Percentiles rank a stretch among this genome's conserved stretches.
These are phyloP conservation scores for Paraconiothyrium brasiliense DNA, from an alignment of 2,329 filamentous ascomycete genomes.

Conservation along the genomic window DNA sequence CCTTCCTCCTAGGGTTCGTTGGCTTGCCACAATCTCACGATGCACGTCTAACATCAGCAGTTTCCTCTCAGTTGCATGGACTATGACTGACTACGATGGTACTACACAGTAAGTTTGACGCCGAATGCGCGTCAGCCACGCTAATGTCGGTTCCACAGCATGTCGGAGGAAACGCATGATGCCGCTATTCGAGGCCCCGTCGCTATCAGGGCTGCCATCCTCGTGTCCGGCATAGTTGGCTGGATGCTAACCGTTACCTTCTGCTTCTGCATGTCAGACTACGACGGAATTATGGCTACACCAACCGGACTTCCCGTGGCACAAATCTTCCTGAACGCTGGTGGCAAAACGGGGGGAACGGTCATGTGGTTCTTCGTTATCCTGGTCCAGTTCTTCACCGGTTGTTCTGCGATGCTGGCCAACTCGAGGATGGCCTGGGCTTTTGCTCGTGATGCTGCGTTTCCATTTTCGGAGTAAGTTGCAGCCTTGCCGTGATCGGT, in stretches of 20 bases:
- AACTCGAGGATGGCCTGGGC: conserved; percentile 71
- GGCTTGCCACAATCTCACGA: conserved; percentile 17
- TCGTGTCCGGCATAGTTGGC: conserved; percentile 68
- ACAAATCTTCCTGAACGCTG: conserved; percentile 67
- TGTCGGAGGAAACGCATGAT: conserved; percentile 74
- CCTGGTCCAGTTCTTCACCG: conserved; percentile 72
- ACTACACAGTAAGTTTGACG: conserved; percentile 65
- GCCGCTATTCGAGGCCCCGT: conserved; percentile 68
- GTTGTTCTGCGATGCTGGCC: conserved; percentile 70
- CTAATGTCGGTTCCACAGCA: conserved; percentile 52
- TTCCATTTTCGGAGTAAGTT: conserved; percentile 66
- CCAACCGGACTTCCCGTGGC: conserved; percentile 70
- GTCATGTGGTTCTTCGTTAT: conserved; percentile 70
- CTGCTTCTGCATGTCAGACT: conserved; percentile 69
- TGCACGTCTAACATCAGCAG: conserved; percentile 39
- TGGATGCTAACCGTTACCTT: conserved; percentile 71
- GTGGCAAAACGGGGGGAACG: conserved; percentile 64
- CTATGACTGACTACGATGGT: conserved; percentile 75
- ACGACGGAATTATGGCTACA: conserved; percentile 64
- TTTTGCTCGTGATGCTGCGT: conserved; percentile 67
- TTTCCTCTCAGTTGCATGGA: conserved; percentile 67
- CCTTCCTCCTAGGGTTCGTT: conserved; percentile 67
- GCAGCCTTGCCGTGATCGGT: conserved; percentile 12
- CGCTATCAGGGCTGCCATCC: conserved; percentile 67
- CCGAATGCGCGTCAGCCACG: conserved; percentile 29